These are phyloP conservation scores for Coprinopsis cinerea DNA, from an alignment of 768 basidiomycete species.

Conservation along the genomic window DNA sequence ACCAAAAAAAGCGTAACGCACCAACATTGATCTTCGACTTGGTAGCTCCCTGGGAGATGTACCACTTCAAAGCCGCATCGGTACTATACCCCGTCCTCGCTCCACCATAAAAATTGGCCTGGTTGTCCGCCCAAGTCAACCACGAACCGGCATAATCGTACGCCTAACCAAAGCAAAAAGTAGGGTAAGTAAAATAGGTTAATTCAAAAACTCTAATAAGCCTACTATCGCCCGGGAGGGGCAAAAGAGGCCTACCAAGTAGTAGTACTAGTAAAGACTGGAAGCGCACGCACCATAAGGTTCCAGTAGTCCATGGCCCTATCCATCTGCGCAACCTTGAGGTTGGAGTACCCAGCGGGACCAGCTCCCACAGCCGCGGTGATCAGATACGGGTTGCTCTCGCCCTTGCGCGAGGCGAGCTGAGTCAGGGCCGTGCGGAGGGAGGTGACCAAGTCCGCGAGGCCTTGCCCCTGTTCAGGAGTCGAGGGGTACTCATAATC, in stretches of 20 bases:
- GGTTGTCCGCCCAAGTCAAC: slow-evolving; percentile 49
- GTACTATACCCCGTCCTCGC: slow-evolving; percentile 59
- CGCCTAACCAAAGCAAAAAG: slow-evolving; percentile 31
- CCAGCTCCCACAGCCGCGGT: slow-evolving; percentile 66
- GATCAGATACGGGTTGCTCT: slow-evolving; percentile 51
- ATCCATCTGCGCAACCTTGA: slow-evolving; percentile 61
- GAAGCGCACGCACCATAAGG: slow-evolving; percentile 50
- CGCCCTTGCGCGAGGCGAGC: slow-evolving; percentile 54
- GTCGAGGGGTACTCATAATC: slow-evolving; percentile 76
- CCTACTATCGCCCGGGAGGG: no score
- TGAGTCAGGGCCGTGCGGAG: slow-evolving; percentile 58
- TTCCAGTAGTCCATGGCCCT: slow-evolving; percentile 70
- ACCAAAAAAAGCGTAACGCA: no score
- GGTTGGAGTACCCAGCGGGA: slow-evolving; percentile 47
- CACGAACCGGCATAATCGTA: slow-evolving; percentile 80
- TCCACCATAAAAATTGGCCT: slow-evolving; percentile 67
- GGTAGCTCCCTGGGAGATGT: slow-evolving; percentile 54
- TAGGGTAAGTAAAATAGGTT: not conserved
- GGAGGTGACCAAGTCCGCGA: slow-evolving; percentile 57
- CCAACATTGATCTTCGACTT: slow-evolving; percentile 64
- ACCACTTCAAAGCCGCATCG: slow-evolving; percentile 59
- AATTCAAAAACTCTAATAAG: no score
- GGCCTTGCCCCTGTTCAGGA: slow-evolving; percentile 54
- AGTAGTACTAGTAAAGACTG: no score
- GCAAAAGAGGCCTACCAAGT: no score